Percentiles rank a stretch among this genome's conserved stretches.
Conservation (phyloP, 176 grass and related monocot species). For the Carex pumila region DNA sequence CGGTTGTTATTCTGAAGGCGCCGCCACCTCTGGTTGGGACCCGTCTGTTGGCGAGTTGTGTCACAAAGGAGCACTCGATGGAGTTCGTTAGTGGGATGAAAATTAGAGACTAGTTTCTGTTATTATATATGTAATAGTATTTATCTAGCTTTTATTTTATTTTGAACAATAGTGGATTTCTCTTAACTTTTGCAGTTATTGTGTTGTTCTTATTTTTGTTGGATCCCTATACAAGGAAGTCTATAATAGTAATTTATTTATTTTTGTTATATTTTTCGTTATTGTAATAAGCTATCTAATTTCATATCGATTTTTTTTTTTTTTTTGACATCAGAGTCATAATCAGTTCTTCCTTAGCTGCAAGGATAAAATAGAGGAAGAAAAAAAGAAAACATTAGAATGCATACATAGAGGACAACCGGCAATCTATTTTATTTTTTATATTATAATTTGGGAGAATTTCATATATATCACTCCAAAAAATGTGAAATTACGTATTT, state of each 20-base stretch:
- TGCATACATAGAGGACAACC: not conserved
- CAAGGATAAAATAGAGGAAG: not conserved
- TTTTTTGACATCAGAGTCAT: not conserved
- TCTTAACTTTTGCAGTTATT: not conserved
- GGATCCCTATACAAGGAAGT: too few species aligned
- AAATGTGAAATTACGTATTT: too few species aligned
- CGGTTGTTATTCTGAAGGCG: conserved; percentile 62
- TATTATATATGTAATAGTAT: not conserved
- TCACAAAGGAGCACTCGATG: conserved; percentile 63
- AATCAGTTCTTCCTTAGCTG: not conserved
- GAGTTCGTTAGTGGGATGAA: conserved; percentile 40
- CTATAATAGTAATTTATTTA: not conserved
- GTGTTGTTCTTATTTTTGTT: not conserved
- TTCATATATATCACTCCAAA: too few species aligned
- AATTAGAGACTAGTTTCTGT: not conserved
- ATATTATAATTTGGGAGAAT: too few species aligned
- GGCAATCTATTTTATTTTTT: too few species aligned
- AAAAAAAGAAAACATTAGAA: not conserved
- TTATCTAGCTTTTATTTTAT: not conserved
- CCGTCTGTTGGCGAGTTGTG: conserved; percentile 68
- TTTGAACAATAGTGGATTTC: not conserved
- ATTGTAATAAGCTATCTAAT: not conserved
- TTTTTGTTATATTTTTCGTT: not conserved
- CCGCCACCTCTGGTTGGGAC: conserved; percentile 58
- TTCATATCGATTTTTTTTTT: not conserved